phyloP scores from a whole-genome alignment of 352 stramenopile species.

The Peronosclerospora sorghi region DNA sequence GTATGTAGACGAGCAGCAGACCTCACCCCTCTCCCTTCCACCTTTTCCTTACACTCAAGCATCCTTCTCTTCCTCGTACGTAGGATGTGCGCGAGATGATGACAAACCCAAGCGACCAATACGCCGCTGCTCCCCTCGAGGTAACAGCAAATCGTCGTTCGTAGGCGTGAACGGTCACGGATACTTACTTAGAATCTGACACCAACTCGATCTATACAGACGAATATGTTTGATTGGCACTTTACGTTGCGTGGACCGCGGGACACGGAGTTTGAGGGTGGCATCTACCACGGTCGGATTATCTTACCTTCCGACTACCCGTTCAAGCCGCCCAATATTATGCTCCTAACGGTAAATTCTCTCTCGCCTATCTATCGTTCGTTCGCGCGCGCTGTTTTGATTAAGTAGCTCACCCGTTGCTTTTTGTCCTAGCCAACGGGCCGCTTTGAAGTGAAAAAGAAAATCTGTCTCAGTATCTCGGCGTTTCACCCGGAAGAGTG shows the following conservation, averaged over 20 bases:
- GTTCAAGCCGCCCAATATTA: conserved; percentile 97
- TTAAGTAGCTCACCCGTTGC: too few species aligned
- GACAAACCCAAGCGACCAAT: conserved; percentile 79
- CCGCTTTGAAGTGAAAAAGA: conserved; percentile 95
- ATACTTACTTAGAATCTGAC: neutral
- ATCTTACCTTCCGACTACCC: conserved; percentile 90
- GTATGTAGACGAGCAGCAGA: conserved; percentile 19
- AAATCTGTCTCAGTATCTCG: conserved; percentile 98
- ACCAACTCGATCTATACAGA: conserved; percentile 14
- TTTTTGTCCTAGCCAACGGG: conserved; percentile 78
- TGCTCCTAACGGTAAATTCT: conserved; percentile 93
- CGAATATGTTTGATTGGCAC: conserved; percentile 91
- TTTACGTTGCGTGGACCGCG: conserved; percentile 96
- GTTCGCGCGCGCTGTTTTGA: too few species aligned
- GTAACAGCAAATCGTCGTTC: conserved; percentile 9
- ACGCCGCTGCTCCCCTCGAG: conserved; percentile 63
- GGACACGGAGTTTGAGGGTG: conserved; percentile 94
- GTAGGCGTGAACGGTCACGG: neutral
- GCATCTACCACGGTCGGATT: conserved; percentile 97
- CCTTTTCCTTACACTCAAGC: too few species aligned
- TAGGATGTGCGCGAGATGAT: conserved; percentile 85
- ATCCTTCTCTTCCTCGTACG: neutral
- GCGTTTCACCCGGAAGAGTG: conserved; percentile 97
- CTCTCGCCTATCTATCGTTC: too few species aligned
- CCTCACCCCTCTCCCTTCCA: neutral